Base-by-base conservation (phyloP, 306 rosid species). In the Prosopis cineraria region DNA sequence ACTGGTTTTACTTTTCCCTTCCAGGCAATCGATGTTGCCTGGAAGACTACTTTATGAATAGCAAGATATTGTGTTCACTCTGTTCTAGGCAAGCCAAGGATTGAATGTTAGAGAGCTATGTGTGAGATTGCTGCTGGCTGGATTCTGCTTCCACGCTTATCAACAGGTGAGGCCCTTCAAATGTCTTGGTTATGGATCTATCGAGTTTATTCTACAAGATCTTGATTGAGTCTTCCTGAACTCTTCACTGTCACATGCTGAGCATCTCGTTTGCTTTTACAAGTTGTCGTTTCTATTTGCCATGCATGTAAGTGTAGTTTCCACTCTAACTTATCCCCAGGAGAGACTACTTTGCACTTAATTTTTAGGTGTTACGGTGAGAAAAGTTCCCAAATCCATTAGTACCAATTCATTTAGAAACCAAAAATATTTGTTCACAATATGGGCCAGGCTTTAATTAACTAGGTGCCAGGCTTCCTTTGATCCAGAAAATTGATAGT, bases 101-200 rank as follows among this genome's bases (percentile, higher is more conserved):
- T 67, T 90, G 73, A 92, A 88, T 73, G 74, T 90, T 36, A 86
- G 80, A 83, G 89, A 84, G 82, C 85, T 92, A 31, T 85, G 85
- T 68, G 75, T 85, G 69, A 87, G 87, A 87, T 80, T 73, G 33
- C 75, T 92, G 82, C 69, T 92, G 67, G 80, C 97, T 37, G 97
- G 91, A 0, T 78, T 92, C 85, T 92, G 93, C 83, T 86, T 92
- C 79, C 92, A 89, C 68, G 71, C 89, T 71, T 92, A 87, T 71
- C 97, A 90, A 75, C 96, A 90, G 93, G 97, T 88, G 48, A 73
- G 79, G 48, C 67, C 40, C 75, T 80, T 73, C 75, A 68, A 43
- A 72, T 10, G 34, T 68, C 65, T 27, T 56, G 30, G 33, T 56
- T 63, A 16, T 27, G n/a, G 3, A 1, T 12, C 36, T 4, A 1